Conservation (phyloP, 73 alveolate species). For the Paraurostyla sp. region DNA sequence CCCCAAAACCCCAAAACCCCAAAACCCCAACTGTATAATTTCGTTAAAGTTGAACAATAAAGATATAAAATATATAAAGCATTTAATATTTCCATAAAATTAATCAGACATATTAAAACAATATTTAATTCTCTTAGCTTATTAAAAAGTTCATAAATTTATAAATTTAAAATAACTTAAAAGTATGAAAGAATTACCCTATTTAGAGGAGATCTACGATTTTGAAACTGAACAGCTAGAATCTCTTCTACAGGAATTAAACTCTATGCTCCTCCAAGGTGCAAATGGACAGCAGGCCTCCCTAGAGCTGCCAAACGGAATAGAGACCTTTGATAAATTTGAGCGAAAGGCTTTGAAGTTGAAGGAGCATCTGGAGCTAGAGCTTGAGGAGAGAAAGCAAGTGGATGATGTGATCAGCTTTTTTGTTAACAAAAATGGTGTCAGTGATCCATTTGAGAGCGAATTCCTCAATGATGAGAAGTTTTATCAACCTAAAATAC, state of each 20-base stretch:
- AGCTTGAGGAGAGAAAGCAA: constrained; percentile 67
- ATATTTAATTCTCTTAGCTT: too few species aligned
- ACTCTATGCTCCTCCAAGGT: neutral
- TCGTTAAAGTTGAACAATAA: too few species aligned
- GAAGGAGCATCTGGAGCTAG: constrained; percentile 59
- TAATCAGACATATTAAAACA: too few species aligned
- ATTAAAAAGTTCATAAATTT: too few species aligned
- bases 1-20: too few species aligned
- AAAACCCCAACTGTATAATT: too few species aligned
- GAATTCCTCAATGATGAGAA: constrained; percentile 41
- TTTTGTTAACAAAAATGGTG: constrained; percentile 25
- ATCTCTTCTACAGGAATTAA: neutral
- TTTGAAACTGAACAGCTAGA: constrained; percentile 56
- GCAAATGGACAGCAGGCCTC: neutral
- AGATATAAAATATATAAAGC: too few species aligned
- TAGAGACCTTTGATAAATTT: constrained; percentile 54
- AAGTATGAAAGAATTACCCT: constrained; percentile 64
- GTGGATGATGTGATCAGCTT: constrained; percentile 67
- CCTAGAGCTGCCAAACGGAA: constrained; percentile 52
- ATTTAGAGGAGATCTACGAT: constrained; percentile 70
- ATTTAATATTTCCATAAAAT: too few species aligned
- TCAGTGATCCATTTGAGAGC: neutral
- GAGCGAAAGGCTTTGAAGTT: constrained; percentile 63
- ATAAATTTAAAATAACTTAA: neutral
- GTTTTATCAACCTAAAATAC: constrained; percentile 18